Conservation (phyloP, 2,329 filamentous ascomycete species). For the Boeremia exigua region DNA sequence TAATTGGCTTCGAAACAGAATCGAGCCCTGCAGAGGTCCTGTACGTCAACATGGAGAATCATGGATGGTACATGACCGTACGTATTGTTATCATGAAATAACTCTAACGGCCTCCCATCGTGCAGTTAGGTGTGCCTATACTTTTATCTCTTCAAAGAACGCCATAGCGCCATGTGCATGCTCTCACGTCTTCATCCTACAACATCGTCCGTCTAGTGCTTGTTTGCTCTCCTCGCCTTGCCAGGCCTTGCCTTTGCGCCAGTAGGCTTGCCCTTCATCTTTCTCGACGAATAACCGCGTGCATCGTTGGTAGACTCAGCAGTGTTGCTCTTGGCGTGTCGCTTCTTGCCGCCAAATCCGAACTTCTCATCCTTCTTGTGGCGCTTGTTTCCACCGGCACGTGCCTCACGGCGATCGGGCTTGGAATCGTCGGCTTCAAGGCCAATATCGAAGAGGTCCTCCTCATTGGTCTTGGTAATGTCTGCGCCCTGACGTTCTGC, state of each 20-base stretch:
- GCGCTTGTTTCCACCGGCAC: slow-evolving; percentile 69
- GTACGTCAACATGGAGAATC: neutral
- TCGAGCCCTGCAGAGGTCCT: neutral
- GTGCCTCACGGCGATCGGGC: slow-evolving; percentile 47
- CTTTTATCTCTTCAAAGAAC: slow-evolving; percentile 26
- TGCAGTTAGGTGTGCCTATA: slow-evolving; percentile 4
- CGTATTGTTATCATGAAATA: slow-evolving; percentile 27
- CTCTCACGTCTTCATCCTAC: slow-evolving; percentile 1
- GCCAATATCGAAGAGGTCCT: slow-evolving; percentile 89
- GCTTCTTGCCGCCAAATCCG: slow-evolving; percentile 96
- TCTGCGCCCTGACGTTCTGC: slow-evolving; percentile 82
- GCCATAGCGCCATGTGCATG: slow-evolving; percentile 36
- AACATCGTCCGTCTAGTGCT: slow-evolving; percentile 22
- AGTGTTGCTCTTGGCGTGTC: slow-evolving; percentile 87
- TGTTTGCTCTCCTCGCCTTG: slow-evolving; percentile 45
- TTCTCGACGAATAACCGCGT: slow-evolving; percentile 78
- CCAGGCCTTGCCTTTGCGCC: slow-evolving; percentile 40
- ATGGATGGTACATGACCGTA: slow-evolving; percentile 1
- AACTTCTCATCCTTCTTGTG: slow-evolving; percentile 95
- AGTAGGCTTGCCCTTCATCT: slow-evolving; percentile 72
- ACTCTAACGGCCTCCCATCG: slow-evolving; percentile 7
- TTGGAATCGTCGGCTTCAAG: slow-evolving; percentile 61
- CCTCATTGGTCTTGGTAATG: slow-evolving; percentile 72
- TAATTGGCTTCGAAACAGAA: too few species aligned
- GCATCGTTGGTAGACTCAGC: slow-evolving; percentile 82